Evolutionary conservation across 2,329 filamentous ascomycete genomes (phyloP), one percentile per base, ranked within the genome.

Genomic region (Cryoendolithus antarcticus): DNA sequence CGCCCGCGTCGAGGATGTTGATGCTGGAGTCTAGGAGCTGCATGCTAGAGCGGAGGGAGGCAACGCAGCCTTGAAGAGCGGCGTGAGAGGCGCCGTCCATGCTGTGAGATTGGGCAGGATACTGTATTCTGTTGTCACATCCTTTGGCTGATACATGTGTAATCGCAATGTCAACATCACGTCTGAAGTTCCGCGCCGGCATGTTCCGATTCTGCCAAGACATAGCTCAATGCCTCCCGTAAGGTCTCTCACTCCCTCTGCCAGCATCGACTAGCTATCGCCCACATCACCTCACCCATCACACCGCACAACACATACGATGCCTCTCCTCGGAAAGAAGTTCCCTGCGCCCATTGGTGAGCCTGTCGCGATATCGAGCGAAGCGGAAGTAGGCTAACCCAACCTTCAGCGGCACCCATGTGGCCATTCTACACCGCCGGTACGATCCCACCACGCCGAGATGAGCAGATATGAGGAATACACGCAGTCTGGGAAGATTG

Each of bases 401-500:
- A 38, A 35, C 36, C 19, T 59, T 63, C 61, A 96, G 89, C 85
- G 70, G 76, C 77, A 74, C 86, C 89, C 56, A 80, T 93, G 80
- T 78, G 77, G 64, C 89, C 89, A 55, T 96, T 96, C 77, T 91
- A 88, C 74, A 73, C 75, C 66, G 89, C 89, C 63, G 86, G 89
- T 94, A 91, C 34, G 54, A 34, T 33, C 28, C n/a, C 32, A 33
- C 12, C 21, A 28, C 21, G 34, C 4, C 11, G n/a, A 24, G 30
- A 34, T 28, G 11, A 33, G 15, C 12, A 30, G 11, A n/a, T 9
- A 21, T 19, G 30, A 37, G 32, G 30, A 34, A 19, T n/a, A n/a
- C 24, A 9, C 4, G 32, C 15, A 19, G 10, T 24, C 21, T n/a
- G 6, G 15, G 30, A 33, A 4, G 19, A 8, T 30, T 12, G 24